Evolutionary conservation across 371 early-diverging fungal species (phyloP).

Genomic region (Basidiobolus meristosporus): DNA sequence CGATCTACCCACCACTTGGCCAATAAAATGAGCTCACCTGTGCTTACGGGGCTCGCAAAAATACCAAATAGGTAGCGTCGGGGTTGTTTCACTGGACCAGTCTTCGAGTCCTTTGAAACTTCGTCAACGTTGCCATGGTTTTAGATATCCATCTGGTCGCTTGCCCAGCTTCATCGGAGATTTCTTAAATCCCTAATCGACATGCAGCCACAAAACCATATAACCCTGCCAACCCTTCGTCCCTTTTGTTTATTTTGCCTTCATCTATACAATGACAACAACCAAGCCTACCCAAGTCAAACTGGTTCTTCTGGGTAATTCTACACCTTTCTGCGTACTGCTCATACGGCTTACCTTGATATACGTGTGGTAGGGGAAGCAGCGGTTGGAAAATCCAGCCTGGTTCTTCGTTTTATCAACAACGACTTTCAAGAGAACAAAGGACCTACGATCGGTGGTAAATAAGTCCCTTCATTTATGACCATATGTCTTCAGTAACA

Average conservation of each 20-base stretch:
- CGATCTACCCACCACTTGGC: no score
- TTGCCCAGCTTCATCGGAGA: no score
- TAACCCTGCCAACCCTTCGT: background rate
- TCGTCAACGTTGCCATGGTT: no score
- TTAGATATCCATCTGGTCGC: no score
- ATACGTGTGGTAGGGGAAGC: slow-evolving; percentile 43
- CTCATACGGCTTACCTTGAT: background rate
- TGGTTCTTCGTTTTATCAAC: slow-evolving; percentile 75
- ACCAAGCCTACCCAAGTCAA: slow-evolving; percentile 33
- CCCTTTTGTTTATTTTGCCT: background rate
- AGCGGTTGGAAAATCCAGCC: slow-evolving; percentile 71
- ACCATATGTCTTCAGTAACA: no score
- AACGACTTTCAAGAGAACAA: slow-evolving; percentile 88
- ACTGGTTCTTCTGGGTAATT: slow-evolving; percentile 41
- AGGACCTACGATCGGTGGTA: slow-evolving; percentile 94
- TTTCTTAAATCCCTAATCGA: no score
- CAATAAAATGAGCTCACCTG: no score
- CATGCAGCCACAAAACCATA: no score
- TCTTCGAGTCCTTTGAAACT: no score
- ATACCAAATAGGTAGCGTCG: no score
- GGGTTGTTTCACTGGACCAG: no score
- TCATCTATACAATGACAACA: background rate
- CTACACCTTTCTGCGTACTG: background rate
- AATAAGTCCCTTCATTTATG: background rate
- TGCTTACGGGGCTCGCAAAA: no score